A percentile compares a stretch with the other conserved stretches of the same genome.
Conservation (phyloP, 2,329 filamentous ascomycete species). For the Colletotrichum godetiae region DNA sequence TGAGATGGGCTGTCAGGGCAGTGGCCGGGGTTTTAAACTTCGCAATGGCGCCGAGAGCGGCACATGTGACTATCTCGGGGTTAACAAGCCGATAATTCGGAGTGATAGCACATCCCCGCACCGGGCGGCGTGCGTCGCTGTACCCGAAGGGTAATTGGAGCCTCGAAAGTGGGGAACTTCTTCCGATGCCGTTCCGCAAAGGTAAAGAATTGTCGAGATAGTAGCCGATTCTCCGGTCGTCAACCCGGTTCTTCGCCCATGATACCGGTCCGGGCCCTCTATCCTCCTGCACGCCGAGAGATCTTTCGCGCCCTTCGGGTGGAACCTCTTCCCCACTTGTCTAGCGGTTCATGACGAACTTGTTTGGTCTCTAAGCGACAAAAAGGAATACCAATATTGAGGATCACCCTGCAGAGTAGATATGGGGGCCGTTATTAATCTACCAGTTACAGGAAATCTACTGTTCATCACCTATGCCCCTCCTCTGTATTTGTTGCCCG, state of each 20-base stretch:
- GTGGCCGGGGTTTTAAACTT: neutral
- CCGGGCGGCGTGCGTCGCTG: neutral
- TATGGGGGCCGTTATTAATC: too few species aligned
- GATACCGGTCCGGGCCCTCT: neutral
- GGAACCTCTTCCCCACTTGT: too few species aligned
- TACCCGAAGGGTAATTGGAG: conserved; percentile 32
- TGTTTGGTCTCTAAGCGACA: too few species aligned
- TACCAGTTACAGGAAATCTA: too few species aligned
- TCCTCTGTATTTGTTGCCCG: too few species aligned
- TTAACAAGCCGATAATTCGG: conserved; percentile 1
- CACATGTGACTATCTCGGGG: conserved; percentile 5
- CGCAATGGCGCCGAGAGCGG: neutral
- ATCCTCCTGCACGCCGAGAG: neutral
- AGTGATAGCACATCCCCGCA: conserved; percentile 12
- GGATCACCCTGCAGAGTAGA: too few species aligned
- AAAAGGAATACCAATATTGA: too few species aligned
- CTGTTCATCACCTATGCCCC: too few species aligned
- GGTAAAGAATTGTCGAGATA: conserved; percentile 33
- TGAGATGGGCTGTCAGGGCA: neutral
- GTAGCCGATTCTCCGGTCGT: conserved; percentile 4
- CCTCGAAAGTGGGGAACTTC: conserved; percentile 6
- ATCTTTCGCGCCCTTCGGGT: too few species aligned
- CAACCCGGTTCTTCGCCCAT: neutral
- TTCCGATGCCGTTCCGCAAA: conserved; percentile 30
- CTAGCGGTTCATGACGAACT: too few species aligned